Percentiles rank a stretch among this genome's conserved stretches.
Evolutionary conservation across 2,329 filamentous ascomycete species (phyloP).

Genomic region (Colletotrichum sp.): DNA sequence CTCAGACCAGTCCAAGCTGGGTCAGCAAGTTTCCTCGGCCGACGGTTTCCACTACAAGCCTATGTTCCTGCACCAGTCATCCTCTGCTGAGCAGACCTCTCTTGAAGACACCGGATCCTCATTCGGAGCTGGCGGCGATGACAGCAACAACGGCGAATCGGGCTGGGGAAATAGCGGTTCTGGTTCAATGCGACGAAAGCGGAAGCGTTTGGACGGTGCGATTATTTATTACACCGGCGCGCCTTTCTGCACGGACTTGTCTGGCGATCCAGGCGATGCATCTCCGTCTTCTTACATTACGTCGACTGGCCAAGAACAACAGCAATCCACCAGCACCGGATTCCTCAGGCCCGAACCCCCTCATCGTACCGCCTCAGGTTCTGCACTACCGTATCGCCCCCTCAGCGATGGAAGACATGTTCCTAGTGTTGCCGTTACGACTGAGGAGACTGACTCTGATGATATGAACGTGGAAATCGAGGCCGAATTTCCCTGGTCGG

Average conservation of each 20-base stretch:
- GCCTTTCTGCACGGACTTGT: conserved; percentile 81
- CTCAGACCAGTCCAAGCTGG: conserved; percentile 40
- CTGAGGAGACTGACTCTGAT: conserved; percentile 32
- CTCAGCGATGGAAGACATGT: conserved; percentile 45
- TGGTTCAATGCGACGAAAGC: conserved; percentile 52
- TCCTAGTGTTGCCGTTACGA: neutral
- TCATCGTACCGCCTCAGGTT: conserved; percentile 55
- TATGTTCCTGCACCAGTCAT: conserved; percentile 59
- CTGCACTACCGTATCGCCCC: conserved; percentile 53
- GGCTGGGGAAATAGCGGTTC: conserved; percentile 53
- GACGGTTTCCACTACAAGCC: conserved; percentile 69
- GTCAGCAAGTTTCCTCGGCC: conserved; percentile 41
- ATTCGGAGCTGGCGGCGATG: conserved; percentile 45
- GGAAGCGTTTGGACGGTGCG: conserved; percentile 69
- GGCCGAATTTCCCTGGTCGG: conserved; percentile 51
- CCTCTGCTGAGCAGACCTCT: conserved; percentile 51
- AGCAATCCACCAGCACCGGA: conserved; percentile 27
- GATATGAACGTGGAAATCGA: conserved; percentile 43
- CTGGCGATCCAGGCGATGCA: conserved; percentile 63
- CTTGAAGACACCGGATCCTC: conserved; percentile 56
- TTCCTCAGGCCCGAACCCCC: conserved; percentile 17
- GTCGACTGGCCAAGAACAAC: conserved; percentile 45
- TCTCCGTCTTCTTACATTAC: conserved; percentile 55
- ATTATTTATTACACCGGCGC: conserved; percentile 86
- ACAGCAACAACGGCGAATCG: conserved; percentile 55